These are phyloP conservation scores for Globisporangium parvum DNA, from an alignment of 352 stramenopile genomes.

Conservation along the genomic window DNA sequence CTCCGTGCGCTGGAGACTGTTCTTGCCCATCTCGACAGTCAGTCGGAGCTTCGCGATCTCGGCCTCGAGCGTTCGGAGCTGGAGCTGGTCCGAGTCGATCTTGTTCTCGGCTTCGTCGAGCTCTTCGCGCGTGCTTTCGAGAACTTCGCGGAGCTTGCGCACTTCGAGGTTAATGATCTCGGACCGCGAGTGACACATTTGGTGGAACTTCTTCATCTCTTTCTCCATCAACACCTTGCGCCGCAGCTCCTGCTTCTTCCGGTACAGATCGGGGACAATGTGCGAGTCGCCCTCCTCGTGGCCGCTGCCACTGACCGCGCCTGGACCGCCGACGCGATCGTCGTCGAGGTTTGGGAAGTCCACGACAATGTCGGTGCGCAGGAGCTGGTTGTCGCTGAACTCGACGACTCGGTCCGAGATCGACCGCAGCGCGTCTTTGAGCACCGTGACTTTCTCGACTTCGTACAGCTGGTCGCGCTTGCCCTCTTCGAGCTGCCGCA, in stretches of 20 bases:
- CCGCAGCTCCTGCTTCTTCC: conserved; percentile 66
- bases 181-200: conserved; percentile 50
- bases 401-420: conserved; percentile 50
- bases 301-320: conserved; percentile 1
- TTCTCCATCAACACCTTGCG: conserved; percentile 72
- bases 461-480: conserved; percentile 66
- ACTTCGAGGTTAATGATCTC: conserved; percentile 58
- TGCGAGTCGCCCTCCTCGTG: conserved; percentile 19
- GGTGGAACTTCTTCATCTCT: conserved; percentile 60
- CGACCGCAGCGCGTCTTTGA: conserved; percentile 47
- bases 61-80: conserved; percentile 55
- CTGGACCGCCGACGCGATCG: conserved; percentile 3
- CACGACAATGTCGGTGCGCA: conserved; percentile 47
- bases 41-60: conserved; percentile 60
- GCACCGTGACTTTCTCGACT: conserved; percentile 34
- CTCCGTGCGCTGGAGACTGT: conserved; percentile 35
- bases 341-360: conserved; percentile 27
- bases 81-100: conserved; percentile 61
- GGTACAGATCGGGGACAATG: conserved; percentile 50
- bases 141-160: conserved; percentile 35
- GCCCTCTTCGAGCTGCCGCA: conserved; percentile 57
- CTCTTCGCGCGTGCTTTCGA: conserved; percentile 40
- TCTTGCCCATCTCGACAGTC: conserved; percentile 57
- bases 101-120: conserved; percentile 64
- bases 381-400: conserved; percentile 39